Base-by-base conservation (phyloP, 768 basidiomycete species). In the Phanerodontia chrysosporium region DNA sequence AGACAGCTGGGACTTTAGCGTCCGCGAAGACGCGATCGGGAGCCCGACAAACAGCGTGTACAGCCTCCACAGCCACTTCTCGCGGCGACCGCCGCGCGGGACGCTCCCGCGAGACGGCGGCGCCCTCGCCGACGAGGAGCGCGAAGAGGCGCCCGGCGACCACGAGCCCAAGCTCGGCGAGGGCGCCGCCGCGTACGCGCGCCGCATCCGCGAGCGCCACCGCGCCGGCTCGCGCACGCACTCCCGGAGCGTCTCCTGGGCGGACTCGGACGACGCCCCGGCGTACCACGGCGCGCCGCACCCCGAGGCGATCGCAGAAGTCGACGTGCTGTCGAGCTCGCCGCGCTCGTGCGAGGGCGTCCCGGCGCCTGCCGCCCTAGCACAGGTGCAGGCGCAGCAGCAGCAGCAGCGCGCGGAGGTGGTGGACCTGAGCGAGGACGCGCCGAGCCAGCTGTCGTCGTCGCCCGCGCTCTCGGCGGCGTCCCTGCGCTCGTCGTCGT, bases 1-100 rank as follows among this genome's bases (percentile, higher is more conserved):
- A 56, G 90, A 89, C 56, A 91, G 90, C 2, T 93, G 90, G 90
- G 90, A 93, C 67, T 93, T 93, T 69, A 69, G 79, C 24, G 75
- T 81, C 0, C 82, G 80, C 45, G 61, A 62, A 32, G 69, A 70
- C 60, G 59, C 64, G 57, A 35, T 70, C 25, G 67, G 35, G 62
- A 70, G 32, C 52, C 70, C 53, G 58, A 64, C 46, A 70, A 72
- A 64, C 59, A 67, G 60, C 51, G 64, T 65, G 59, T 65, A 62
- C n/a, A 46, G 46, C 24, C 55, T 53, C n/a, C 62, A 52, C 32
- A 48, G 62, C 44, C 57, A 42, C 32, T 21, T 30, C 35, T 12
- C 21, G 27, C 35, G n/a, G 22, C 10, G 25, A 35, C 35, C 27
- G 53, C 32, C 27, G 53, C 32, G 54, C 36, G 60, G 60, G 24